Conservation (phyloP, 345 rosid genomes). For the Viola odorata region DNA sequence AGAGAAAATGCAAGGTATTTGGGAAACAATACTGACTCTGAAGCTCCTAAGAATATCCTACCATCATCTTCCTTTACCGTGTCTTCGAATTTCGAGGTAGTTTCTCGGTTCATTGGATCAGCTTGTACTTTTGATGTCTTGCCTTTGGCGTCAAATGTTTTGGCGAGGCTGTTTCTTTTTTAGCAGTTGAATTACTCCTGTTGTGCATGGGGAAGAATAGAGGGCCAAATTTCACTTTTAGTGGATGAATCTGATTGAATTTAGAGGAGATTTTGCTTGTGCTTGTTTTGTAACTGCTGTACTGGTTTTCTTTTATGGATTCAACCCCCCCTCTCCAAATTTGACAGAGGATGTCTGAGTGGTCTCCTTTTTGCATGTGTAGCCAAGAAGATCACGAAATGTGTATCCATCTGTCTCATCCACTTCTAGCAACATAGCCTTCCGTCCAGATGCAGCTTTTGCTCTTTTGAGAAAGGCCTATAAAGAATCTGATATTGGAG, state of each 20-base stretch:
- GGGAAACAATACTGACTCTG: conserved; percentile 39
- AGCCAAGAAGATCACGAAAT: conserved; percentile 70
- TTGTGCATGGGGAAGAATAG: not conserved
- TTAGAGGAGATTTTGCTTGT: conserved; percentile 3
- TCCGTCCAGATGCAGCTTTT: conserved; percentile 59
- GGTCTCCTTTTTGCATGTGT: conserved; percentile 18
- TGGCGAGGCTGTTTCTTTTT: not conserved
- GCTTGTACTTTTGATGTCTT: not conserved
- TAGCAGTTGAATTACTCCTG: not conserved
- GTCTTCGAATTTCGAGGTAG: conserved; percentile 82
- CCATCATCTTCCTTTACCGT: conserved; percentile 45
- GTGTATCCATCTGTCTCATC: conserved; percentile 34
- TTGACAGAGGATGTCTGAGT: not conserved
- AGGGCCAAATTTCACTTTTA: not conserved
- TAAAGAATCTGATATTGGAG: conserved; percentile 53
- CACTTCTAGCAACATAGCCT: conserved; percentile 46
- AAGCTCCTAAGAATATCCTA: conserved; percentile 44
- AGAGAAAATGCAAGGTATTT: conserved; percentile 56
- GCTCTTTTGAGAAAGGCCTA: conserved; percentile 61
- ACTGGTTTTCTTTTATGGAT: not conserved
- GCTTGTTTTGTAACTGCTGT: not conserved
- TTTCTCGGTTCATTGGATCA: not conserved
- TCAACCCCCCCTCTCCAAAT: not conserved
- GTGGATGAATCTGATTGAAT: not conserved
- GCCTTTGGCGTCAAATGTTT: not conserved